These are phyloP conservation scores for Cystobasidium pallidum DNA, from an alignment of 1,284 basidiomycete genomes.

Conservation along the genomic window DNA sequence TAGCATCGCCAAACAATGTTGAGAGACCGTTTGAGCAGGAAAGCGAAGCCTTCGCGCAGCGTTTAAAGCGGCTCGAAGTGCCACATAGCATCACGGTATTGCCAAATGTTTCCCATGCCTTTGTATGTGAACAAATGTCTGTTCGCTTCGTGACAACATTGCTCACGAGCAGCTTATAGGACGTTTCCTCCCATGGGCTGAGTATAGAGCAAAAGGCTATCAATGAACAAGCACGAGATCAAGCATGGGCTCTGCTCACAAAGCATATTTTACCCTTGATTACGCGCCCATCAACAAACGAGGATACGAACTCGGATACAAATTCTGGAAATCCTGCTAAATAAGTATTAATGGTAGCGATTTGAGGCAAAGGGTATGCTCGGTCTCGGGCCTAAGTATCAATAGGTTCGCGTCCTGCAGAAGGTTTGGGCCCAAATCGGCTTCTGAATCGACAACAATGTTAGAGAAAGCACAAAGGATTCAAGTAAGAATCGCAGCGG, in stretches of 20 bases:
- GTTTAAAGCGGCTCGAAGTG: conserved; percentile 10
- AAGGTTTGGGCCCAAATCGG: too few species aligned
- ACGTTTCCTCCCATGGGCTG: conserved; percentile 6
- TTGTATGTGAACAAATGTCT: conserved; percentile 1
- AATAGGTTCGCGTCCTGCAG: too few species aligned
- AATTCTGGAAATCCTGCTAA: too few species aligned
- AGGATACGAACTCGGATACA: neutral
- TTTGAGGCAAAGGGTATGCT: too few species aligned
- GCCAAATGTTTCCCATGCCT: conserved; percentile 27
- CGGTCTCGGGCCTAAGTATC: too few species aligned
- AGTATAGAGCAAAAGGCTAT: neutral
- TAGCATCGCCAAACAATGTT: neutral
- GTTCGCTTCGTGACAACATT: neutral
- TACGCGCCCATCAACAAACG: neutral
- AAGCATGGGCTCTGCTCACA: conserved; percentile 15
- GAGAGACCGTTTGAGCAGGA: neutral
- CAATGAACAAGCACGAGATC: conserved; percentile 13
- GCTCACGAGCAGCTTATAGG: neutral
- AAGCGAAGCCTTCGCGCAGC: conserved; percentile 27
- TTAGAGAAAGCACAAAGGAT: too few species aligned
- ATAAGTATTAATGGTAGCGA: too few species aligned
- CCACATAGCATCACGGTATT: conserved; percentile 10
- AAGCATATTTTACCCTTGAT: conserved; percentile 1
- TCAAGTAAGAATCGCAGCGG: too few species aligned
- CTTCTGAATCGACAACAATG: too few species aligned